Base-by-base conservation (phyloP, 768 basidiomycete genomes). In the Russula vinacea region DNA sequence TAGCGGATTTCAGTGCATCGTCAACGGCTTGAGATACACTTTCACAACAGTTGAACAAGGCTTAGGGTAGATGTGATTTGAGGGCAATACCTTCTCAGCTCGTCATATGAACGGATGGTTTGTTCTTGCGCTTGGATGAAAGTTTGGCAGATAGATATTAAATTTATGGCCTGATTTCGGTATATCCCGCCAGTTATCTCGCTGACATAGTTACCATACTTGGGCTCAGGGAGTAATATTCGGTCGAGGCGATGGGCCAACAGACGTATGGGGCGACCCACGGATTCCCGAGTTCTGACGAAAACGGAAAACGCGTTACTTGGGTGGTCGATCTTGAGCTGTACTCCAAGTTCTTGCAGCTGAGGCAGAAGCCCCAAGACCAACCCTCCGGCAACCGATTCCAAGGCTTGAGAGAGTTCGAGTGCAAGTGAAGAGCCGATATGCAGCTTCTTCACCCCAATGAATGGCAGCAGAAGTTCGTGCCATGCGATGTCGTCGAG, bases 181-280 rank as follows among this genome's bases (percentile, higher is more conserved):
- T 64, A 50, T n/a, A n/a, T n/a, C 26, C 63, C 9, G 17, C 58
- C 52, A 29, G 47, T n/a, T n/a, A n/a, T n/a, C n/a, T n/a, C n/a
- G n/a, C n/a, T n/a, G n/a, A n/a, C 39, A 17, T 39, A 7, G 26
- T 54, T 59, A n/a, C n/a, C 40, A 59, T 26, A 33, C 8, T 33
- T 33, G n/a, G n/a, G n/a, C n/a, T 33, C 33, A 4, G 33, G 8
- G 8, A 33, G 8, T 8, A 8, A 33, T 8, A 33, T 33, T 33
- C 8, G 33, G 33, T 33, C 33, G 33, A 33, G 33, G 33, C 33
- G 33, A 33, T 33, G 42, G 17, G 17, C 19, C 5, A 44, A 44
- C 17, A 39, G 37, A 13, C 11, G 42, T 19, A 19, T 17, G 19
- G 42, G 44, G 40, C 17, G 44, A 44, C 9, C 44, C n/a, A n/a